These are phyloP conservation scores for Coemansia sp. DNA, from an alignment of 192 early-diverging fungal species.

Conservation along the genomic window DNA sequence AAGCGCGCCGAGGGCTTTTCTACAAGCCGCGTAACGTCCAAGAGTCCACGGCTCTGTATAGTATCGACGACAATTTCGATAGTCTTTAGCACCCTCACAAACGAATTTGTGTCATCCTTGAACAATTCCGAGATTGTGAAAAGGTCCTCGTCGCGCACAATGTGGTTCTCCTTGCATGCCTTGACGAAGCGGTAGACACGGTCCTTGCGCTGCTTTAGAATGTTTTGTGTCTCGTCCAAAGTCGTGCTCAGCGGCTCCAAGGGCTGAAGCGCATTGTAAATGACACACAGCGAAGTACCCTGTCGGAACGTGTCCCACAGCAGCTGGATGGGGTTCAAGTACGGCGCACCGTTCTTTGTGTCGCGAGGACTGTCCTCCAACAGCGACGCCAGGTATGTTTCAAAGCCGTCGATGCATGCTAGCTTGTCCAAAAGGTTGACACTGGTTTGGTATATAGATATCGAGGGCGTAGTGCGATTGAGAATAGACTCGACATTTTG, in stretches of 20 bases:
- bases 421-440: slow-evolving; percentile 71
- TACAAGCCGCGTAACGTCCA: slow-evolving; percentile 36
- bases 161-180: slow-evolving; percentile 79
- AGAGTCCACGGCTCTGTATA: slow-evolving; percentile 65
- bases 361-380: slow-evolving; percentile 42
- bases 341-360: slow-evolving; percentile 47
- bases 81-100: slow-evolving; percentile 93
- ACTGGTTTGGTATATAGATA: slow-evolving; percentile 77
- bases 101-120: slow-evolving; percentile 94
- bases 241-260: slow-evolving; percentile 65
- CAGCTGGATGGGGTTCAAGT: slow-evolving; percentile 70
- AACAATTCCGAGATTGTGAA: slow-evolving; percentile 88
- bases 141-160: slow-evolving; percentile 75
- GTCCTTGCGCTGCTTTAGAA: slow-evolving; percentile 76
- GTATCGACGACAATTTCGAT: slow-evolving; percentile 77
- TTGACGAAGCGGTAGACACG: slow-evolving; percentile 87
- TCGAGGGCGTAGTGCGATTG: slow-evolving; percentile 49
- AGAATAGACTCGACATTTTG: slow-evolving; percentile 57
- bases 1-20: slow-evolving; percentile 58
- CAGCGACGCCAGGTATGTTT: slow-evolving; percentile 60
- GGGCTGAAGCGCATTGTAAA: slow-evolving; percentile 75
- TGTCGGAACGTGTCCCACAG: slow-evolving; percentile 75
- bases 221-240: slow-evolving; percentile 59
- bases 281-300: slow-evolving; percentile 68
- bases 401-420: slow-evolving; percentile 72